Evolutionary conservation across 257 asterid species (phyloP), one percentile per base, ranked within the genome.

Genomic region (Ophiorrhiza pumila): DNA sequence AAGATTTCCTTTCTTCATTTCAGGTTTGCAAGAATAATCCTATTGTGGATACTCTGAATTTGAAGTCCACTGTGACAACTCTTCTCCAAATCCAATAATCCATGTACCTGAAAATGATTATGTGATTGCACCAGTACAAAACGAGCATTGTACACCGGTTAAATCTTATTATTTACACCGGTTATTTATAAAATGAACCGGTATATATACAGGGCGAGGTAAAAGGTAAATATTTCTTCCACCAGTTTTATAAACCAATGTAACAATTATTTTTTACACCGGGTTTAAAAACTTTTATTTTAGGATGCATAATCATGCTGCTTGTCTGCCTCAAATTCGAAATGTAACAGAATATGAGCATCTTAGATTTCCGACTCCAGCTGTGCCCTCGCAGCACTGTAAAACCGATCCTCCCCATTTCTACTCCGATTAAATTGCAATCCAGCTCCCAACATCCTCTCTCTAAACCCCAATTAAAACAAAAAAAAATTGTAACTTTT

Each of bases 381-480:
- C 89, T n/a, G 90, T 74, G 95, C 88, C 84, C 84, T 90, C 2
- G 93, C 89, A 37, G 87, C 90, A 83, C 93, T 83, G 82, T 87
- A 89, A 86, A 90, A 88, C 78, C 95, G 86, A 87, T 86, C 97
- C 29, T 91, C 97, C 34, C 89, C 94, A 57, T 91, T 86, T 79
- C 87, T 84, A 87, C 90, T 90, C 87, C 91, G 76, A 83, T 85
- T 86, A 80, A 90, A 87, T 87, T 89, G 97, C 87, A 91, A 76
- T 70, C 98, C 96, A 64, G 95, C 79, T 72, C 97, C 98, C 88
- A 87, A 86, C 99, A 94, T 91, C 71, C 78, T 65, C 77, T n/a
- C n/a, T 43, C 42, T 27, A 43, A 82, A 85, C 73, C 82, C 87
- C 84, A 37, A 52, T n/a, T 20, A 68, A 39, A 39, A 22, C 4